Percentiles rank a stretch among this genome's conserved stretches.
Evolutionary conservation across 768 basidiomycete genomes (phyloP).

Genomic region (Lenzites betulinus): DNA sequence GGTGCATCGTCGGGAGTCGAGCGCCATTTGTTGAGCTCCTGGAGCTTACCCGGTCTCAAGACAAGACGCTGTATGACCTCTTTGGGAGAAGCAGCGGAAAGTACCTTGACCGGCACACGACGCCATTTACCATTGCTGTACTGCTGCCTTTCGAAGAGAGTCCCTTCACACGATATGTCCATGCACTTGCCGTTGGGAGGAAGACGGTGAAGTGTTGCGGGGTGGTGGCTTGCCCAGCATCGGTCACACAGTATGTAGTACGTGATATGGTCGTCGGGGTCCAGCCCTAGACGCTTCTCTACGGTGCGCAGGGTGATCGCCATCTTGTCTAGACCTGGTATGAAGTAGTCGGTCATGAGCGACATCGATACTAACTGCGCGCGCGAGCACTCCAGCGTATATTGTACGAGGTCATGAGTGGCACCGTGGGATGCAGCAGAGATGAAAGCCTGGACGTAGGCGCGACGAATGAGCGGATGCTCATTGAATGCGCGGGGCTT

Average conservation of each 20-base stretch:
- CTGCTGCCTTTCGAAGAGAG: not conserved
- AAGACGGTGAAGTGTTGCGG: not conserved
- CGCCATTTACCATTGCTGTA: not conserved
- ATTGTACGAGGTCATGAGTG: constrained; percentile 10
- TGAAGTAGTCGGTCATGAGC: not conserved
- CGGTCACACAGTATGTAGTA: not conserved
- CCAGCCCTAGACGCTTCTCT: not conserved
- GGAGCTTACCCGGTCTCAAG: not conserved
- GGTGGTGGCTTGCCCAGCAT: not conserved
- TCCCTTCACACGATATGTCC: not conserved
- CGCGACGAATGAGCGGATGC: constrained; percentile 27
- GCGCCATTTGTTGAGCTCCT: not conserved
- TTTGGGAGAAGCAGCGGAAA: not conserved
- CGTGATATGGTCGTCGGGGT: constrained; percentile 2
- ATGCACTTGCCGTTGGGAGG: not conserved
- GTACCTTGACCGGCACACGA: not conserved
- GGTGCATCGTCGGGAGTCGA: not conserved
- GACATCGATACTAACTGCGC: not conserved
- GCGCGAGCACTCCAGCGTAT: constrained; percentile 6
- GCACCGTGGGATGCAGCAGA: constrained; percentile 21
- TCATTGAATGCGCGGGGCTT: constrained; percentile 28
- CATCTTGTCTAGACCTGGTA: constrained; percentile 1
- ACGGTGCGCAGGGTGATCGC: not conserved
- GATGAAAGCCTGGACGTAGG: constrained; percentile 28
- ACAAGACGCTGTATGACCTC: not conserved